A percentile compares a stretch with the other conserved stretches of the same genome.
These are phyloP conservation scores for Fallopia convolvulus DNA, from an alignment of 148 eudicot genomes.

Conservation along the genomic window DNA sequence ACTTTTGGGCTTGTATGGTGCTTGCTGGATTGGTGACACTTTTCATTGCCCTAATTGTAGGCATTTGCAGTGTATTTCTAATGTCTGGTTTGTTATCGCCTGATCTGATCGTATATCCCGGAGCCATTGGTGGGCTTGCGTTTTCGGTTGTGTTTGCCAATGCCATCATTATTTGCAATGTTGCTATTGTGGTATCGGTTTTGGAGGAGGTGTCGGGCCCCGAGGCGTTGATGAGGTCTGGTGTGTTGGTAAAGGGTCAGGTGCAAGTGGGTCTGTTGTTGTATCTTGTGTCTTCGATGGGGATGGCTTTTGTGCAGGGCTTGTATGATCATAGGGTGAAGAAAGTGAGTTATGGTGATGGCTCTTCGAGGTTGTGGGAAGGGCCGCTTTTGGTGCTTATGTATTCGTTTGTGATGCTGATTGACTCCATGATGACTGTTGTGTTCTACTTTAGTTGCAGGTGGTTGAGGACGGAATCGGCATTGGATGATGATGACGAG, in stretches of 20 bases:
- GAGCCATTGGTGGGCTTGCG: conserved; percentile 25
- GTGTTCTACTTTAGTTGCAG: conserved; percentile 92
- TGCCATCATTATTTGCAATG: conserved; percentile 33
- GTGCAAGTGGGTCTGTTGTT: conserved; percentile 79
- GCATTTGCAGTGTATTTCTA: conserved; percentile 48
- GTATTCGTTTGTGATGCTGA: conserved; percentile 81
- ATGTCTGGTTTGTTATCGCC: conserved; percentile 37
- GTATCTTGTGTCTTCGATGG: conserved; percentile 74
- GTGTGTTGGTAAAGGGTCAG: conserved; percentile 28
- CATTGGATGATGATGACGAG: conserved; percentile 31
- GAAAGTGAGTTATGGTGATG: conserved; percentile 85
- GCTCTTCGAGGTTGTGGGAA: conserved; percentile 85
- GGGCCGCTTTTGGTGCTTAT: conserved; percentile 84
- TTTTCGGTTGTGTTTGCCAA: conserved; percentile 38
- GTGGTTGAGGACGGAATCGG: conserved; percentile 55
- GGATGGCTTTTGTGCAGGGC: conserved; percentile 77
- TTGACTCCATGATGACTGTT: conserved; percentile 82
- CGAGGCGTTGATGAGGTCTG: conserved; percentile 35
- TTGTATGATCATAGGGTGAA: conserved; percentile 93
- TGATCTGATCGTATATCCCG: conserved; percentile 48
- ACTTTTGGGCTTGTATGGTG: conserved; percentile 61
- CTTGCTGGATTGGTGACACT: conserved; percentile 52
- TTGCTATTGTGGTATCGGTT: conserved; percentile 34
- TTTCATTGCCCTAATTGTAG: conserved; percentile 49
- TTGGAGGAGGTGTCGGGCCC: conserved; percentile 41